Base-by-base conservation (phyloP, 1,284 basidiomycete species). In the Ganoderma meredithae region DNA sequence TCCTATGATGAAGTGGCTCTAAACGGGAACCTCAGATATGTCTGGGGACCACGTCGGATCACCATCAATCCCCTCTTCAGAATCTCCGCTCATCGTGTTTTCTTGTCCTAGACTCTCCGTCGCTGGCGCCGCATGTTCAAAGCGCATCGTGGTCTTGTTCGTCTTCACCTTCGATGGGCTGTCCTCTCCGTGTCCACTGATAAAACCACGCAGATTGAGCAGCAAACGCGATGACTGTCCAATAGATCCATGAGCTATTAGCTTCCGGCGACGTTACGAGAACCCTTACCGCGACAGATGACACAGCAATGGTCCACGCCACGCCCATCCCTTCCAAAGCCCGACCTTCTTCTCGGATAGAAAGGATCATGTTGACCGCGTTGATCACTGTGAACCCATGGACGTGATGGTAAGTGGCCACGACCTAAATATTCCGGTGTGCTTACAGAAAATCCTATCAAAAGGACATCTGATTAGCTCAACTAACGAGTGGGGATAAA, bases 181-280 rank as follows among this genome's bases (percentile, higher is more conserved):
- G 5, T 39, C 33, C n/a, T 31, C 36, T 25, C 62, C 49, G 9
- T 60, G 33, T 9, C 62, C 49, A 3, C 52, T 53, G 41, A 66
- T 62, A 52, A 66, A 66, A 0, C 65, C 65, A n/a, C 65, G 60
- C n/a, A 66, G 39, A 27, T 66, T 66, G 19, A 66, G 65, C 40
- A 66, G 33, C 27, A 66, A n/a, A 33, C 65, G 65, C 40, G 65
- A 61, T 5, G 65, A 66, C 65, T 66, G 52, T 22, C 2, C 10
- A 15, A 22, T 15, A 5, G 22, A 25, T n/a, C 19, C 10, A 19
- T 33, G 3, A 58, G 33, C n/a, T 33, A 4, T 39, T 19, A n/a
- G 9, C 2, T 12, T 3, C 7, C 17, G 3, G 17, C 3, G 1
- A n/a, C 55, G 19, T 31, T 8, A 22, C 7, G 10, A 39, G 33